Evolutionary conservation across 225 moss, liverwort and hornwort genomes (phyloP).

Genomic region (Sphagnum contortum): DNA sequence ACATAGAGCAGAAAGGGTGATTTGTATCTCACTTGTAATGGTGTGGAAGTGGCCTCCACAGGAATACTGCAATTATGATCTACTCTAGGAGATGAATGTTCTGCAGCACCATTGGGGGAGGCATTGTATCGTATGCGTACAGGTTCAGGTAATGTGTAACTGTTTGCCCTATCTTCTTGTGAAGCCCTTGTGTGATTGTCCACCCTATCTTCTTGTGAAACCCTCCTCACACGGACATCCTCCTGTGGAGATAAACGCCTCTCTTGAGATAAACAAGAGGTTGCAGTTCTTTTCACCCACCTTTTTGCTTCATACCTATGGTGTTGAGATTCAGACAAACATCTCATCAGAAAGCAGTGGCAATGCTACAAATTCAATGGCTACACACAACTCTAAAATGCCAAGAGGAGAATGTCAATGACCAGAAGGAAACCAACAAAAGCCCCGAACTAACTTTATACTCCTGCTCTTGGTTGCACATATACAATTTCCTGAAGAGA

Average conservation of each 20-base stretch:
- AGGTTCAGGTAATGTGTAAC: background rate
- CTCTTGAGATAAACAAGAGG: constrained; percentile 11
- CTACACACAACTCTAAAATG: too few relatives aligned
- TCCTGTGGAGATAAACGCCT: constrained; percentile 12
- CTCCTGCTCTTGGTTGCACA: too few relatives aligned
- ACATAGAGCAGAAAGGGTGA: too few relatives aligned
- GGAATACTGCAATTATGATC: constrained; percentile 17
- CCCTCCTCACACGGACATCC: constrained; percentile 26
- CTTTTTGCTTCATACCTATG: constrained; percentile 81
- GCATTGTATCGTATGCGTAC: constrained; percentile 44
- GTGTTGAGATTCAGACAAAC: background rate
- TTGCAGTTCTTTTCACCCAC: constrained; percentile 52
- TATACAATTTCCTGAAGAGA: background rate
- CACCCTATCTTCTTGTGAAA: constrained; percentile 42
- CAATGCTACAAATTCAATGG: background rate
- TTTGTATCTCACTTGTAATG: background rate
- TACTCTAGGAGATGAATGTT: constrained; percentile 34
- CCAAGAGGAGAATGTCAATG: too few relatives aligned
- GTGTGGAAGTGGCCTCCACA: background rate
- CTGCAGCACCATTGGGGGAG: constrained; percentile 28
- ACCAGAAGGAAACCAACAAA: too few relatives aligned
- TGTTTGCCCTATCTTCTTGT: constrained; percentile 24
- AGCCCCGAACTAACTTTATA: too few relatives aligned
- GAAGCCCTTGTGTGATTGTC: constrained; percentile 10
- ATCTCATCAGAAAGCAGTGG: background rate